Percentiles rank a stretch among this genome's conserved stretches.
Evolutionary conservation across 306 rosid genomes (phyloP).

Genomic region (Fagus crenata): DNA sequence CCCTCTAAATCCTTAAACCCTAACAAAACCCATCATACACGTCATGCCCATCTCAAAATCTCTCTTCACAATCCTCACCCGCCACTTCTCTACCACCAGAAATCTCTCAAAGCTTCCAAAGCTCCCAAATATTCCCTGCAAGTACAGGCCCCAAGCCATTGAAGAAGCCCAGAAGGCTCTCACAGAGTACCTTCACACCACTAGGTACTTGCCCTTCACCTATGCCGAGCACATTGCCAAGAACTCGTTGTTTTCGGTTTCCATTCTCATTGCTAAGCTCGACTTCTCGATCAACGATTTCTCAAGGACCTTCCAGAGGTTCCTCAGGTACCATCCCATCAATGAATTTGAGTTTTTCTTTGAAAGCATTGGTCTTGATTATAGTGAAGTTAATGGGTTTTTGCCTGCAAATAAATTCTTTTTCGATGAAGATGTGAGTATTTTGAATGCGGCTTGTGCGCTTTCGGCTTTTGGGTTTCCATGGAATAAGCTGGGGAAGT

Average conservation of each 20-base stretch:
- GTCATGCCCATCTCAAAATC: slow-evolving; percentile 27
- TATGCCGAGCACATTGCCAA: slow-evolving; percentile 61
- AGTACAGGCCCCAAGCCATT: slow-evolving; percentile 45
- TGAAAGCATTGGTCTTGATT: slow-evolving; percentile 72
- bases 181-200: slow-evolving; percentile 66
- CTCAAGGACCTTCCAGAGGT: slow-evolving; percentile 40
- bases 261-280: slow-evolving; percentile 48
- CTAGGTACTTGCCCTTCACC: slow-evolving; percentile 59
- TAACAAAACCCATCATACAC: background rate
- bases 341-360: slow-evolving; percentile 86
- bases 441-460: slow-evolving; percentile 55
- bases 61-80: slow-evolving; percentile 30
- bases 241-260: slow-evolving; percentile 48
- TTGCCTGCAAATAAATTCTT: slow-evolving; percentile 65
- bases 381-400: slow-evolving; percentile 30
- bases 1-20: slow-evolving; percentile 4
- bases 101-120: slow-evolving; percentile 30
- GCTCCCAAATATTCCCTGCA: slow-evolving; percentile 38
- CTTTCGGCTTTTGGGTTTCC: slow-evolving; percentile 77
- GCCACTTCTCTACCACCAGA: slow-evolving; percentile 34
- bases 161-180: slow-evolving; percentile 55
- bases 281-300: slow-evolving; percentile 41
- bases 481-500: slow-evolving; percentile 64
- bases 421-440: slow-evolving; percentile 55
- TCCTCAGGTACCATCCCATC: slow-evolving; percentile 76